Base-by-base conservation (phyloP, 1,284 basidiomycete species). In the Tranzscheliella williamsii region DNA sequence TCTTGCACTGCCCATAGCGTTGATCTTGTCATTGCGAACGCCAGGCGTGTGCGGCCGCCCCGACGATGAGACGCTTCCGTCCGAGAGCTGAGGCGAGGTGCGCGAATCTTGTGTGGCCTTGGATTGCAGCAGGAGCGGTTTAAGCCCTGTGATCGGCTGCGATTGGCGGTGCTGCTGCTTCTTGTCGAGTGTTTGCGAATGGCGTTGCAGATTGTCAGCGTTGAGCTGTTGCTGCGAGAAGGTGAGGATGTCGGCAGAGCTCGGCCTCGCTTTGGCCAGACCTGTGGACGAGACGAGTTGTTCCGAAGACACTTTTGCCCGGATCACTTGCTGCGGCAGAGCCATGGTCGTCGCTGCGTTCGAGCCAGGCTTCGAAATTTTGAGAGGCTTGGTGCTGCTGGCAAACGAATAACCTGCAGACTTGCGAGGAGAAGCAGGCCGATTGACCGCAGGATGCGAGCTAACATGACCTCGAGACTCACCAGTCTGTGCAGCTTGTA, bases 181-280 rank as follows among this genome's bases (percentile, higher is more conserved):
- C 26, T 42, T 47, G 5, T 42, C 24, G 15, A 60, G 50, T 15
- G 49, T 60, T 29, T 54, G 50, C 13, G 51, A 54, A 24, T 61
- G 57, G 5, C 57, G 50, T 21, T 55, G 49, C 37, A 61, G 51
- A 29, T 61, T 61, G 23, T 32, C 46, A 1, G 51, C 24, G 21
- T 49, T 61, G 12, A 61, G 24, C 21, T 38, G 38, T 29, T 55
- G 41, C 20, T 42, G 42, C 29, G 5, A 21, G 24, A 7, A 16
- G 13, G 32, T 20, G 26, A 8, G 8, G 26, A 27, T 8, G 8
- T 8, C 8, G 8, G 13, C 17, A 9, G 32, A 33, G 32, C 32
- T 9, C 9, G 32, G 17, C 18, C 22, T 12, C 5, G 8, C 35
- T 37, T 11, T 8, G 9, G 11, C 27, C 11, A n/a, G 11, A n/a